A percentile compares a stretch with the other conserved stretches of the same genome.
Conservation (phyloP, 2,329 filamentous ascomycete species). For the Clarireedia hainanense region DNA sequence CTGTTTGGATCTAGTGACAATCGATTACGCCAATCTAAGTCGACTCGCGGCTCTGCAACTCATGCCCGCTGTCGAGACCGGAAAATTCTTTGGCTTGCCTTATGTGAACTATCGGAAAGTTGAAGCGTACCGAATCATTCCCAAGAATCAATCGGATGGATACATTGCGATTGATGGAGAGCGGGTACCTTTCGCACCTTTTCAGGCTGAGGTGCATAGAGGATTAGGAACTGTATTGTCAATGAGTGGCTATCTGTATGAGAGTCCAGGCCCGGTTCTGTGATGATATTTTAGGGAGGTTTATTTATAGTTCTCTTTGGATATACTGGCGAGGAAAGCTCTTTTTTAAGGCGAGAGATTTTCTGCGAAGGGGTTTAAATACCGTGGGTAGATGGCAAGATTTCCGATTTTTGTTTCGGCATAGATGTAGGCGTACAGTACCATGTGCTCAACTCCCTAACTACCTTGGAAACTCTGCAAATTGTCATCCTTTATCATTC, state of each 20-base stretch:
- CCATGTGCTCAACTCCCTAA: no score
- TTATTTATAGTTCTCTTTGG: background rate
- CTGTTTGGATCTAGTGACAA: conserved; percentile 70
- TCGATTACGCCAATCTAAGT: conserved; percentile 60
- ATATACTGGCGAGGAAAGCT: background rate
- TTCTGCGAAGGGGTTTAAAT: no score
- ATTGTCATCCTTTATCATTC: no score
- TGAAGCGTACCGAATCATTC: conserved; percentile 70
- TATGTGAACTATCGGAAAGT: conserved; percentile 75
- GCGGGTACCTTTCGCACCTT: conserved; percentile 71
- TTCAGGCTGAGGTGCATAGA: conserved; percentile 80
- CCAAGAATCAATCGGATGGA: conserved; percentile 59
- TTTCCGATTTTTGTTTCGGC: no score
- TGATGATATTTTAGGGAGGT: background rate
- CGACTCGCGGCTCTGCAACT: conserved; percentile 57
- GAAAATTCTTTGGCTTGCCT: conserved; percentile 67
- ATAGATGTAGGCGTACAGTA: no score
- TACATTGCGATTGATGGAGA: conserved; percentile 93
- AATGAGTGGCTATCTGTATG: conserved; percentile 1
- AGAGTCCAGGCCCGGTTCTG: background rate
- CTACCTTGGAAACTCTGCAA: no score
- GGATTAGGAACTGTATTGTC: conserved; percentile 61
- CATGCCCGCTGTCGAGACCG: conserved; percentile 60
- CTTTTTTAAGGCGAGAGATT: no score
- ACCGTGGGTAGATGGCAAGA: no score